These are phyloP conservation scores for Sonneratia caseolaris DNA, from an alignment of 345 rosid genomes.

Conservation along the genomic window DNA sequence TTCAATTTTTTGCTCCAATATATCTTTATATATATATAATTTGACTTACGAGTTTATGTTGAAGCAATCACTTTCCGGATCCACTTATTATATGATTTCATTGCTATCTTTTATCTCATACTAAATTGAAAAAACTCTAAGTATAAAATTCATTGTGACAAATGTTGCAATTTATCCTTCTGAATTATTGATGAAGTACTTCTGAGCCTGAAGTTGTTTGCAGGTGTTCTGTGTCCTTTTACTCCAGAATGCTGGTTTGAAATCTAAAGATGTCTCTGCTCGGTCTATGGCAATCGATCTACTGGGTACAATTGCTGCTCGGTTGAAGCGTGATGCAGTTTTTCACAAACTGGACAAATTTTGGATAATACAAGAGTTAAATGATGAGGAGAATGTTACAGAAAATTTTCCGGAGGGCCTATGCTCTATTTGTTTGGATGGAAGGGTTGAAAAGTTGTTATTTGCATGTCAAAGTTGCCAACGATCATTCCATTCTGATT, in stretches of 20 bases:
- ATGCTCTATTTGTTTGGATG: conserved; percentile 67
- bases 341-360: conserved; percentile 43
- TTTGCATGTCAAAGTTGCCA: conserved; percentile 71
- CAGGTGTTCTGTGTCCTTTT: conserved; percentile 97
- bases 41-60: background rate
- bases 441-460: conserved; percentile 45
- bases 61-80: background rate
- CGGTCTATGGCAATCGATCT: conserved; percentile 93
- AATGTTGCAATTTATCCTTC: background rate
- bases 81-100: background rate
- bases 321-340: conserved; percentile 79
- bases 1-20: background rate
- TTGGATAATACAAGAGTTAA: conserved; percentile 57
- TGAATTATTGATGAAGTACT: background rate
- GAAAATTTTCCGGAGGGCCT: conserved; percentile 35
- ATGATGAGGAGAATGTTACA: conserved; percentile 31
- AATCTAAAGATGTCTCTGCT: conserved; percentile 83
- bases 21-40: background rate
- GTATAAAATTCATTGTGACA: background rate
- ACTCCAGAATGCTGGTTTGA: conserved; percentile 90
- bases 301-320: conserved; percentile 85
- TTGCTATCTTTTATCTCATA: background rate
- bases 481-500: conserved; percentile 76
- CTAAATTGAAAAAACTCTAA: background rate
- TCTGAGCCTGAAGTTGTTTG: conserved; percentile 14